phyloP scores from a whole-genome alignment of 352 stramenopile species.

The Phytophthora sp. region DNA sequence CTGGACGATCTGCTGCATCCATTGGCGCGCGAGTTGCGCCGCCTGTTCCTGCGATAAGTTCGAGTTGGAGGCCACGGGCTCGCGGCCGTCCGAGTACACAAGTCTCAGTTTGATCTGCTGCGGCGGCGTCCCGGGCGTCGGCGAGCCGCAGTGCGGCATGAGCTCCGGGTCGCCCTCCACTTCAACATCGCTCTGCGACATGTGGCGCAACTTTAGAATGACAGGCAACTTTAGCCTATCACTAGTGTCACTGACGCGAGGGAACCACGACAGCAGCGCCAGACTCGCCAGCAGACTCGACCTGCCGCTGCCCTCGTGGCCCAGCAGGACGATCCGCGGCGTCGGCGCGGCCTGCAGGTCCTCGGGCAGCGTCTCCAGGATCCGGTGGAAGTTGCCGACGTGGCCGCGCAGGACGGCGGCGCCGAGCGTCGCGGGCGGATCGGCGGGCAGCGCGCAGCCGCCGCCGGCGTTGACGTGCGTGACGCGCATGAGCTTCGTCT shows the following conservation, averaged over 20 bases:
- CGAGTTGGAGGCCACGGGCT: conserved; percentile 22
- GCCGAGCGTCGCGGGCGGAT: conserved; percentile 4
- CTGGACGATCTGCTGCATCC: conserved; percentile 46
- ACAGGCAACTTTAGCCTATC: conserved; percentile 53
- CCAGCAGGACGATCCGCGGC: conserved; percentile 52
- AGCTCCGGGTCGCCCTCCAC: conserved; percentile 24
- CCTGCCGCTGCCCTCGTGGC: conserved; percentile 57
- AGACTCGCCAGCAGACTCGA: conserved; percentile 52
- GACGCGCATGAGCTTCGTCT: conserved; percentile 1
- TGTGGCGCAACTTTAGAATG: conserved; percentile 42
- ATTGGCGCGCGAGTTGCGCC: conserved; percentile 29
- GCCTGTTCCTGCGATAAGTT: conserved; percentile 24
- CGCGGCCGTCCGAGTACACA: conserved; percentile 35
- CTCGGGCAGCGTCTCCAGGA: conserved; percentile 25
- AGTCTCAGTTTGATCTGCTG: conserved; percentile 37
- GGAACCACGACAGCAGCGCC: conserved; percentile 53
- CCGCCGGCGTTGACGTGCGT: conserved; percentile 12
- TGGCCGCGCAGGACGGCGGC: conserved; percentile 39
- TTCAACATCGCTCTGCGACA: conserved; percentile 9
- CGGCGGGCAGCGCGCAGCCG: neutral
- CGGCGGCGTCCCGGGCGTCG: neutral
- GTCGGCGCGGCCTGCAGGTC: conserved; percentile 21
- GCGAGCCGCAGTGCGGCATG: conserved; percentile 17
- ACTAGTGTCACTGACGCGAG: conserved; percentile 40
- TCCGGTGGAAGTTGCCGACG: conserved; percentile 38